These are phyloP conservation scores for Oligophagozyma castellii DNA, from an alignment of 1,139 yeast species.

Conservation along the genomic window DNA sequence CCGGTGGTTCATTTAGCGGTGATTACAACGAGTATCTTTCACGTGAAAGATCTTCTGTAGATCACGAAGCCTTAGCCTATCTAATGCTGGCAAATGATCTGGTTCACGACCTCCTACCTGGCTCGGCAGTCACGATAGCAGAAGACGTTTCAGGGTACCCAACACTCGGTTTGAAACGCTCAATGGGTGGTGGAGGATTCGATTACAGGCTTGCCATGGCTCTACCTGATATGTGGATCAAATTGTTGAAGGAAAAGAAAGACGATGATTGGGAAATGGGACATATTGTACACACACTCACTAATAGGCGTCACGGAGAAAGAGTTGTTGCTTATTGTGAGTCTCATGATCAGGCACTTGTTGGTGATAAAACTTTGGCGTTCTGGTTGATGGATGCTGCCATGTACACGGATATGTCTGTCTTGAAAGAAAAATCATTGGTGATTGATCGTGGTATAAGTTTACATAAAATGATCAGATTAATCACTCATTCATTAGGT, in stretches of 20 bases:
- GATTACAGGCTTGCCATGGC: constrained; percentile 95
- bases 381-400: constrained; percentile 98
- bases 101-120: constrained; percentile 39
- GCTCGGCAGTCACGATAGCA: constrained; percentile 66
- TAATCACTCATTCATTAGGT: constrained; percentile 76
- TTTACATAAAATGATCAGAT: constrained; percentile 78
- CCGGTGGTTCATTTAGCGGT: constrained; percentile 75
- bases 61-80: constrained; percentile 75
- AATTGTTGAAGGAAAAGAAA: constrained; percentile 61
- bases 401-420: constrained; percentile 94
- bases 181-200: constrained; percentile 79
- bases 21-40: constrained; percentile 86
- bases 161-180: constrained; percentile 65
- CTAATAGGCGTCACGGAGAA: constrained; percentile 82
- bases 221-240: constrained; percentile 98
- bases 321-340: constrained; percentile 88
- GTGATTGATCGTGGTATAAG: constrained; percentile 81
- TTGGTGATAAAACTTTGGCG: constrained; percentile 92
- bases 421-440: constrained; percentile 55
- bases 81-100: constrained; percentile 78
- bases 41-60: constrained; percentile 52
- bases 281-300: constrained; percentile 61
- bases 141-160: constrained; percentile 99
- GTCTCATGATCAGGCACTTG: constrained; percentile 94
- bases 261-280: constrained; percentile 94